Evolutionary conservation across 768 basidiomycete species (phyloP), one percentile per base, ranked within the genome.

Genomic region (Boletus subcaerulescens): DNA sequence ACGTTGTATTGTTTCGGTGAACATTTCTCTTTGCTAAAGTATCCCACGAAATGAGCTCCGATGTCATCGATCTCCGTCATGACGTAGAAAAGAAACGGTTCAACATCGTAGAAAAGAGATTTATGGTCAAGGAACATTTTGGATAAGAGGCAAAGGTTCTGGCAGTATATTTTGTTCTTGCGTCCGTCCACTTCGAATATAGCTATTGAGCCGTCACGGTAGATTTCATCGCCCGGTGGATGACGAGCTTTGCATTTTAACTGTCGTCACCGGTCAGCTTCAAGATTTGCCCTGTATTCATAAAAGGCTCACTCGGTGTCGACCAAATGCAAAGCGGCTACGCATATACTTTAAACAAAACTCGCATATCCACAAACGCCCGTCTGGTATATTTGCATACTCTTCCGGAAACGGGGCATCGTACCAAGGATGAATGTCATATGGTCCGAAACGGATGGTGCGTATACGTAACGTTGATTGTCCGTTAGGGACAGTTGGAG

Each of bases 91-190:
- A 99, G 76, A 73, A 99, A 99, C 0, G 97, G 97, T 72, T 99
- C 97, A 60, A 98, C 96, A 73, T 98, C 96, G 75, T 98, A 98
- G 73, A 98, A 98, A 47, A 98, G 83, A 17, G 95, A 98, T 72
- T 98, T 98, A 76, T 97, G 94, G 70, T 98, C 93, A 61, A 98
- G 82, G 73, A 98, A 98, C 95, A 98, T 98, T 73, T 97, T 98
- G 54, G 96, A 96, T 38, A 98, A 80, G 56, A 98, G 78, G 72
- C 96, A 98, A 26, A 99, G 81, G 71, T 99, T 98, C 70, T 99
- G 97, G 70, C 97, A 98, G 71, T 98, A 99, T 65, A 98, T 98
- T 91, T 98, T 99, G 79, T 96, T 98, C 76, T 93, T 93, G 63
- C 97, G 83, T 43, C 97, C 97, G 70, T 98, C 97, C 29, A 99